phyloP scores from a whole-genome alignment of 805 yeast species.

The Wickerhamiella cacticola region DNA sequence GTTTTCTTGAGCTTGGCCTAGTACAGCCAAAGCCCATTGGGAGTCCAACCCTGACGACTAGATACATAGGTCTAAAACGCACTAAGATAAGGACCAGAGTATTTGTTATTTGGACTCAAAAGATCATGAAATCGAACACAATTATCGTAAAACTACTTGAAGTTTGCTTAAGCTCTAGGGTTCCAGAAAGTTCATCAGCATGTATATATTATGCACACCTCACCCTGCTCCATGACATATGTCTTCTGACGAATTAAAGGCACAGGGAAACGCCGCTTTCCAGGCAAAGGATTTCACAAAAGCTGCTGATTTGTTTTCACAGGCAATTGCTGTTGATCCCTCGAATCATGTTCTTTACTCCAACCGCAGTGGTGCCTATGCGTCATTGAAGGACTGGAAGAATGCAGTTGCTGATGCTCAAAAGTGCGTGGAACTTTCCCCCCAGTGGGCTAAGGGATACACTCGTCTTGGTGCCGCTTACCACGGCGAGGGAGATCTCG shows the following conservation, averaged over 20 bases:
- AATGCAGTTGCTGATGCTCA: slow-evolving; percentile 78
- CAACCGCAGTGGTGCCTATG: slow-evolving; percentile 84
- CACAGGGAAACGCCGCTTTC: slow-evolving; percentile 88
- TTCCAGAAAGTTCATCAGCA: slow-evolving; percentile 10
- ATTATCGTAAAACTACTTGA: neutral
- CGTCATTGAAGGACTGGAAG: slow-evolving; percentile 61
- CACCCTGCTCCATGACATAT: slow-evolving; percentile 4
- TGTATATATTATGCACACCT: neutral
- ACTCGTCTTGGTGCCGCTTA: slow-evolving; percentile 89
- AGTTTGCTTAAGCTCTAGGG: neutral
- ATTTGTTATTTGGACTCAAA: too few species aligned
- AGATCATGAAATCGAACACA: neutral
- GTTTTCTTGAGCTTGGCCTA: too few species aligned
- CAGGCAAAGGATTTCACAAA: slow-evolving; percentile 69
- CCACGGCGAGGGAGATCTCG: slow-evolving; percentile 70
- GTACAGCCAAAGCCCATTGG: too few species aligned
- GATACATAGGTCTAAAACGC: too few species aligned
- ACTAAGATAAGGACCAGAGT: too few species aligned
- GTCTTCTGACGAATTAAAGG: slow-evolving; percentile 37
- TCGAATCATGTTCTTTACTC: slow-evolving; percentile 81
- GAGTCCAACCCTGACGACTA: too few species aligned
- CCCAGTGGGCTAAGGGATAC: slow-evolving; percentile 91
- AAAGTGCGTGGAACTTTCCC: slow-evolving; percentile 66
- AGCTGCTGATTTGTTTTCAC: slow-evolving; percentile 70
- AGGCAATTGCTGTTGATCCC: slow-evolving; percentile 76